These are phyloP conservation scores for Selaginella moellendorffii DNA, from an alignment of 75 land plant species.

Conservation along the genomic window DNA sequence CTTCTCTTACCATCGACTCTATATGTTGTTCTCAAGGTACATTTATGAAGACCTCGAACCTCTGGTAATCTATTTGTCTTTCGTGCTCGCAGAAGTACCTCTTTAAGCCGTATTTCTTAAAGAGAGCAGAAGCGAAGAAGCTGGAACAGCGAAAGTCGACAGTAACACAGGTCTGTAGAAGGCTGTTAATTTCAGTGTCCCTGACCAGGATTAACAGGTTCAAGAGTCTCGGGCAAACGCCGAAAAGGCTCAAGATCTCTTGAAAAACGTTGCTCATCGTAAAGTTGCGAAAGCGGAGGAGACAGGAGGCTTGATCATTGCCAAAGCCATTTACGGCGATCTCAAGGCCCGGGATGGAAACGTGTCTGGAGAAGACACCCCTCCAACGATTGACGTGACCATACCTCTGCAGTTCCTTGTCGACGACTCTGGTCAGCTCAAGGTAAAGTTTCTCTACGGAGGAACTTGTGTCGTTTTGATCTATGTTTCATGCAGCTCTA, in stretches of 20 bases:
- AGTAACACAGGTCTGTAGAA: conserved; percentile 35
- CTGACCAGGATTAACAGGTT: too few relatives aligned
- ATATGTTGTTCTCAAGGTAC: conserved; percentile 73
- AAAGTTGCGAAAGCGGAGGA: conserved; percentile 54
- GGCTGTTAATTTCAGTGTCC: too few relatives aligned
- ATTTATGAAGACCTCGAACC: background rate
- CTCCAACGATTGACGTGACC: conserved; percentile 69
- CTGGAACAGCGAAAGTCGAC: conserved; percentile 39
- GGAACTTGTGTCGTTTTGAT: too few relatives aligned
- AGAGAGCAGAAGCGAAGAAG: conserved; percentile 42
- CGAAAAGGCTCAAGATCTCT: conserved; percentile 54
- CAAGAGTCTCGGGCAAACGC: conserved; percentile 59
- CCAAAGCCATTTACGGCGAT: conserved; percentile 68
- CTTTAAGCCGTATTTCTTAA: conserved; percentile 52
- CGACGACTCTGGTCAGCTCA: conserved; percentile 61
- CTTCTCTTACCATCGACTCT: conserved; percentile 59
- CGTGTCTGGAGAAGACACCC: conserved; percentile 26
- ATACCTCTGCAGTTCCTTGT: conserved; percentile 81
- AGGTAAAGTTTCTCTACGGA: conserved; percentile 42
- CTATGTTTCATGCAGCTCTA: conserved; percentile 45
- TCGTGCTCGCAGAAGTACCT: conserved; percentile 43
- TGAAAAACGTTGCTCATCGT: conserved; percentile 65
- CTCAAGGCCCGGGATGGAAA: conserved; percentile 12
- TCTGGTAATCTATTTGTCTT: background rate
- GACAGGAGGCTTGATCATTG: conserved; percentile 57